Evolutionary conservation across 441 rosid genomes (phyloP).

Genomic region (Syzygium syzygioides): DNA sequence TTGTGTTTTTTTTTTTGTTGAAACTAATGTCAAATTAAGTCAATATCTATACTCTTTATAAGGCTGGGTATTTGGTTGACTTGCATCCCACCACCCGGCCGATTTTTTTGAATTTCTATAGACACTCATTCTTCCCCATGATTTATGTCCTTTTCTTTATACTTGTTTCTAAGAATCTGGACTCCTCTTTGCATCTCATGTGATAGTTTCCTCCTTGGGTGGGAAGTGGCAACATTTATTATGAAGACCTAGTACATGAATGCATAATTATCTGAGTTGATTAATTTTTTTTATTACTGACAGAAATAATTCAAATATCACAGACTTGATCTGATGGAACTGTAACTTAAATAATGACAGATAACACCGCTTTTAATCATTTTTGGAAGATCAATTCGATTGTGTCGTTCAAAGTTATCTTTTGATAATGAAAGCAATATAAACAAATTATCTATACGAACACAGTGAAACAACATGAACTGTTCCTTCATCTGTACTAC

Average conservation of each 20-base stretch:
- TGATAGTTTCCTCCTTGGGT: background rate
- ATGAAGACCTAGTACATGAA: background rate
- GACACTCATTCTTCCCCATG: background rate
- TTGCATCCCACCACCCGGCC: background rate
- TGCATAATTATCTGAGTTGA: background rate
- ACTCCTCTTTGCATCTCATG: background rate
- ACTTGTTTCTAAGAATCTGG: background rate
- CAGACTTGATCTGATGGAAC: background rate
- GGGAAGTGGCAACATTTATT: background rate
- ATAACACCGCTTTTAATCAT: background rate
- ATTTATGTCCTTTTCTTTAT: background rate
- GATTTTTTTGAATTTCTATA: background rate
- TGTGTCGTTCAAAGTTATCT: background rate
- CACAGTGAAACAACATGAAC: background rate
- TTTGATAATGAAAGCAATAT: background rate
- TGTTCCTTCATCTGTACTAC: background rate
- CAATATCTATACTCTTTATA: background rate
- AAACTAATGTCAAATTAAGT: background rate
- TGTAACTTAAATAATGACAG: background rate
- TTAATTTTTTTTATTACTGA: background rate
- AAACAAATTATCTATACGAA: background rate
- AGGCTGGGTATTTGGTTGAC: background rate
- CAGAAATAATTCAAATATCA: background rate
- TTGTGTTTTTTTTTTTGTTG: background rate
- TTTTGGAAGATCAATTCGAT: background rate